A percentile compares a stretch with the other conserved stretches of the same genome.
Conservation (phyloP, 148 eudicot genomes). For the Rhododendron mucronatum region DNA sequence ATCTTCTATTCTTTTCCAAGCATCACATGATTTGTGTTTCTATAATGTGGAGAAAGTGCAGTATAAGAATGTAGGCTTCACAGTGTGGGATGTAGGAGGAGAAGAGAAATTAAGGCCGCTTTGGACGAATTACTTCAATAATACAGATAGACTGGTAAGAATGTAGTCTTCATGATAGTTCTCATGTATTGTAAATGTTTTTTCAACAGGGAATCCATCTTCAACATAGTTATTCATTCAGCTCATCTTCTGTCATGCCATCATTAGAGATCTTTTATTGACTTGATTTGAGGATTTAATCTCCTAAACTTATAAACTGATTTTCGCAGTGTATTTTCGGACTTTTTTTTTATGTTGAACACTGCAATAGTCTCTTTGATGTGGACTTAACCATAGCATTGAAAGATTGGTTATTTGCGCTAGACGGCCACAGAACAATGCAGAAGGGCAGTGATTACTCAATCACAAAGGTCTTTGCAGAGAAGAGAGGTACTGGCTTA, state of each 20-base stretch:
- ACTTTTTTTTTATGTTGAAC: conserved; percentile 69
- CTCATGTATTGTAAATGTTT: conserved; percentile 11
- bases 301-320: neutral
- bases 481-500: conserved; percentile 87
- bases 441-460: conserved; percentile 31
- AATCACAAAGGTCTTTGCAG: conserved; percentile 37
- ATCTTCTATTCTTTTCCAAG: neutral
- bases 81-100: conserved; percentile 99
- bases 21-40: neutral
- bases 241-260: conserved; percentile 52
- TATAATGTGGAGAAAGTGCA: conserved; percentile 94
- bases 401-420: conserved; percentile 88
- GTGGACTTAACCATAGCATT: conserved; percentile 34
- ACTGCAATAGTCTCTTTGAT: conserved; percentile 30
- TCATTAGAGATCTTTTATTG: conserved; percentile 58
- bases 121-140: conserved; percentile 98
- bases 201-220: conserved; percentile 2
- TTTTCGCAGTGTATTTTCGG: conserved; percentile 62
- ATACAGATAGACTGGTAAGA: conserved; percentile 92
- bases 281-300: neutral
- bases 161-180: neutral
- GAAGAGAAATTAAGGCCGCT: conserved; percentile 95
- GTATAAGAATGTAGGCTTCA: conserved; percentile 93
- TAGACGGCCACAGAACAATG: conserved; percentile 69
- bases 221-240: conserved; percentile 1